Evolutionary conservation across 208 protist species (phyloP).

Genomic region (Leishmania amazonensis): DNA sequence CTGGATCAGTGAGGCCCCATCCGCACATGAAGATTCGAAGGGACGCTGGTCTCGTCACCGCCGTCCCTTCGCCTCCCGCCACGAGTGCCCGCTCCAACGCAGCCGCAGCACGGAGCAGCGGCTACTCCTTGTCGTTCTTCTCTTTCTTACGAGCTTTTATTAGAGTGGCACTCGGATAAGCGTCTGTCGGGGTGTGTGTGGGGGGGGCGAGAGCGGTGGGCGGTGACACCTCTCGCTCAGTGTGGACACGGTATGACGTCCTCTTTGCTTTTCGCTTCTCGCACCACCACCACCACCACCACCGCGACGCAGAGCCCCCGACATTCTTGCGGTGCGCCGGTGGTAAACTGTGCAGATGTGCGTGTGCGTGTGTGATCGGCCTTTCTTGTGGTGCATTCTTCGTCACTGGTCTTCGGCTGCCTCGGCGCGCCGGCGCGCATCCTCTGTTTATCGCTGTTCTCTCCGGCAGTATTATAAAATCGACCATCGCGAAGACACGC

Average conservation of each 20-base stretch:
- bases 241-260: background rate
- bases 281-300: background rate
- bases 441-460: background rate
- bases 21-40: background rate
- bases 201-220: background rate
- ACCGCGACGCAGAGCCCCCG: background rate
- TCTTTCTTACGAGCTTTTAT: background rate
- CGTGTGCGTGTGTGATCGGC: background rate
- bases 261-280: background rate
- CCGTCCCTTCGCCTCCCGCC: no score
- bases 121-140: background rate
- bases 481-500: background rate
- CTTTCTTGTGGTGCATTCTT: background rate
- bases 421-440: background rate
- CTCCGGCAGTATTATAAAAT: background rate
- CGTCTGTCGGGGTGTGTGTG: no score
- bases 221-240: background rate
- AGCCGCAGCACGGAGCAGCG: background rate
- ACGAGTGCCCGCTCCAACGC: no score
- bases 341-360: background rate
- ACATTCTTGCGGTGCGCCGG: background rate
- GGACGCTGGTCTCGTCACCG: no score
- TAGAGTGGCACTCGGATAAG: background rate
- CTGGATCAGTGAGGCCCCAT: constrained; percentile 1
- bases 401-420: background rate